Evolutionary conservation across 768 basidiomycete genomes (phyloP).

Genomic region (Rhizopogon vesiculosus): DNA sequence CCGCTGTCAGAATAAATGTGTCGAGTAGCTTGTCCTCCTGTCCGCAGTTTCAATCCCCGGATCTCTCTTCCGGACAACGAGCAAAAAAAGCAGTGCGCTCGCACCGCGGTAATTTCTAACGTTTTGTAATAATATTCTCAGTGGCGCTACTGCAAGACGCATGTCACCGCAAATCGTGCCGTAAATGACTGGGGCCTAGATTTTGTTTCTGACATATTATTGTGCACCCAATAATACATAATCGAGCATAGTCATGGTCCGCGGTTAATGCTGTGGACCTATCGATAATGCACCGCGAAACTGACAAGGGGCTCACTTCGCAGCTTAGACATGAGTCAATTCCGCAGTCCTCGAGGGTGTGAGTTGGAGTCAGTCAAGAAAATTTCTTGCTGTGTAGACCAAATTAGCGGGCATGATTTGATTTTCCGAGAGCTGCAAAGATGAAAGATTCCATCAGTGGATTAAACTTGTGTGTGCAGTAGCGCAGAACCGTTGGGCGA

Average conservation of each 20-base stretch:
- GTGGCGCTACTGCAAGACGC: neutral
- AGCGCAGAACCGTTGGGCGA: too few relatives aligned
- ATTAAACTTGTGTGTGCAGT: too few relatives aligned
- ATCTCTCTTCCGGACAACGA: neutral
- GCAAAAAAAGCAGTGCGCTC: neutral
- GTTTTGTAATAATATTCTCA: neutral
- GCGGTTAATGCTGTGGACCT: neutral
- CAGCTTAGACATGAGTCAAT: neutral
- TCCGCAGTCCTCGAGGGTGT: neutral
- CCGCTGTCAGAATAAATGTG: neutral
- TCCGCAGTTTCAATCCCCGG: too few relatives aligned
- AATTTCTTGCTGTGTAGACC: neutral
- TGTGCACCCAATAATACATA: too few relatives aligned
- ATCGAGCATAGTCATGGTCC: neutral
- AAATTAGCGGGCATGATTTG: too few relatives aligned
- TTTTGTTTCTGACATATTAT: neutral
- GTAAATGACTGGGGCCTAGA: neutral
- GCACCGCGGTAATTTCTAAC: too few relatives aligned
- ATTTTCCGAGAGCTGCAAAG: neutral
- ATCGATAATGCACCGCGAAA: neutral
- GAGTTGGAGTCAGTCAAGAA: neutral
- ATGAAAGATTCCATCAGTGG: too few relatives aligned
- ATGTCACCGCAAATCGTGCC: neutral
- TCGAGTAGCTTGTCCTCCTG: neutral
- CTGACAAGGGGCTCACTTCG: neutral